Conservation (phyloP, 768 basidiomycete genomes). For the Amanita brunnescens region DNA sequence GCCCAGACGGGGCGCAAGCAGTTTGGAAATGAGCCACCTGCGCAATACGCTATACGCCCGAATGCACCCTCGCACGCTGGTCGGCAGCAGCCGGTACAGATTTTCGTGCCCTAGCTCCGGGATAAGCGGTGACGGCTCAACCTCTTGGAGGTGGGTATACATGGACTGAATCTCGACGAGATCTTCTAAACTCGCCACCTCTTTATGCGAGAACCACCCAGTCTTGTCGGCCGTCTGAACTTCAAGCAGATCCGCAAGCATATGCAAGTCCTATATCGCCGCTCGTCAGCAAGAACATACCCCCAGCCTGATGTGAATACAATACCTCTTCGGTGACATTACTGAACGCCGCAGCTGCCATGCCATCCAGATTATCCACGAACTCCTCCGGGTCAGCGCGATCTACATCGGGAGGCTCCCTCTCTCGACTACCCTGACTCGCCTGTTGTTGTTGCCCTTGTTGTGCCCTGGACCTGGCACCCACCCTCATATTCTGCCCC, state of each 20-base stretch:
- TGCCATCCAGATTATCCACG: slow-evolving; percentile 70
- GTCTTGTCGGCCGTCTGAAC: slow-evolving; percentile 71
- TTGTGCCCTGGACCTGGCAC: slow-evolving; percentile 21
- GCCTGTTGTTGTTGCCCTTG: slow-evolving; percentile 11
- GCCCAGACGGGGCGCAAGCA: slow-evolving; percentile 58
- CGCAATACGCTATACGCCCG: slow-evolving; percentile 69
- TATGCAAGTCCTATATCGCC: slow-evolving; percentile 56
- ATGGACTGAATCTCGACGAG: slow-evolving; percentile 73
- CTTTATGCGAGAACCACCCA: slow-evolving; percentile 66
- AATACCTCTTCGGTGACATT: slow-evolving; percentile 73
- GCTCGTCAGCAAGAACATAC: neutral
- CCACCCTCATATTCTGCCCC: slow-evolving; percentile 13
- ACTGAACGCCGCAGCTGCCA: slow-evolving; percentile 65
- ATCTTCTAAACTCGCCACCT: slow-evolving; percentile 47
- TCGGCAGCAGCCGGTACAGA: slow-evolving; percentile 67
- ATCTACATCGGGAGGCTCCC: slow-evolving; percentile 57
- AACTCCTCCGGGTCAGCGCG: slow-evolving; percentile 56
- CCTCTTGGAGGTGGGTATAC: slow-evolving; percentile 61
- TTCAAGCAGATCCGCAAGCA: slow-evolving; percentile 71
- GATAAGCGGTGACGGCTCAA: slow-evolving; percentile 65
- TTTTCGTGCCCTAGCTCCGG: slow-evolving; percentile 63
- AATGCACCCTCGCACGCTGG: slow-evolving; percentile 66
- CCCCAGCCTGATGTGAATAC: neutral
- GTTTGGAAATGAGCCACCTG: slow-evolving; percentile 69
- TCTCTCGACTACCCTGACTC: slow-evolving; percentile 29